Evolutionary conservation across 192 early-diverging fungal genomes (phyloP), one percentile per base, ranked within the genome.

Genomic region (Paraglomus occultum): DNA sequence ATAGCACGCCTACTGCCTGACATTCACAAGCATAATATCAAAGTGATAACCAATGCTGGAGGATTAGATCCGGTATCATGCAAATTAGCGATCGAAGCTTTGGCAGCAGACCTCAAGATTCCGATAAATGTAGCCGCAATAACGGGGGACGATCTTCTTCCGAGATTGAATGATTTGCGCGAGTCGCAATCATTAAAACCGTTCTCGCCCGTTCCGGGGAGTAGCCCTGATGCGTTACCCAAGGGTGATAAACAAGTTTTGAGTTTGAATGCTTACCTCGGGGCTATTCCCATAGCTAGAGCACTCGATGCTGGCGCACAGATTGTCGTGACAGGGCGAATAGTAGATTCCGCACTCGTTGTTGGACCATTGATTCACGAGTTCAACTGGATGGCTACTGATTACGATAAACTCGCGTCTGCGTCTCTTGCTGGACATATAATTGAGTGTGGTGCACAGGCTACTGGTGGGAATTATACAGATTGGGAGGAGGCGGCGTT

Each of bases 401-500:
- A 87, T 57, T 85, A 76, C 65, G 83, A 89, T 70, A 74, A 78
- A 20, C 80, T 89, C 57, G 87, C 86, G 8, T 79, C 78, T 11
- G 86, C 83, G 0, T 87, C 87, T 2, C 74, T 89, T 52, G 87
- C 85, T 7, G 87, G 87, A 14, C 87, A 89, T 49, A 82, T 88
- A 57, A 84, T 89, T 48, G 87, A 88, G 73, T 89, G 87, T 65
- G 87, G 87, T 12, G 85, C 85, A 71, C 87, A 89, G 18, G 79
- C 84, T 31, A 89, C 87, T 11, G 86, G 87, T 46, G 87, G 86
- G 8, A 89, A 88, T 68, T 89, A 88, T 71, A 89, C 87, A 1
- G 87, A 89, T 64, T 89, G 87, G 87, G 74, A 76, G 18, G 67
- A 81, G 11, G 77, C 72, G 11, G 82, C 85, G 43, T 76, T 76